Conservation (phyloP, 164 flowering plant genomes). For the Hamamelis virginiana region DNA sequence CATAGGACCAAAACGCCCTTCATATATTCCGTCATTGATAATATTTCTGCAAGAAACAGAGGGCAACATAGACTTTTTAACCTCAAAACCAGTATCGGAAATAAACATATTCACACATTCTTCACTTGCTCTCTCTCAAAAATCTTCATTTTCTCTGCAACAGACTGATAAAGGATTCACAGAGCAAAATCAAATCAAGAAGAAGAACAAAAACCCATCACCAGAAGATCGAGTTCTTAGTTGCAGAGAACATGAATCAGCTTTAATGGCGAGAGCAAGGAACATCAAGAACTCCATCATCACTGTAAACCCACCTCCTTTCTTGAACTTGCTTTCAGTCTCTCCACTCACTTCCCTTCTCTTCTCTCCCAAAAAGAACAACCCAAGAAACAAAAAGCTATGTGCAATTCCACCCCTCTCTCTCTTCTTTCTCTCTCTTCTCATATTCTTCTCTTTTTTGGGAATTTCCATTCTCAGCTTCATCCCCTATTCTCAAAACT, state of each 20-base stretch:
- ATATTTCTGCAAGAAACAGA: not conserved
- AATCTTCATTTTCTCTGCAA: no score
- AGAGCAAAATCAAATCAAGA: no score
- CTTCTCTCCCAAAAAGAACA: conserved; percentile 22
- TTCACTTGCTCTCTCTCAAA: no score
- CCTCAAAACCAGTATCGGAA: no score
- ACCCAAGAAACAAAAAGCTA: conserved; percentile 24
- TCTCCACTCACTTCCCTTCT: conserved; percentile 13
- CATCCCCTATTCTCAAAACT: conserved; percentile 18
- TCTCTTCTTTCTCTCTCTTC: conserved; percentile 24
- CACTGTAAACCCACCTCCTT: conserved; percentile 22
- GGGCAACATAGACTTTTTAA: not conserved
- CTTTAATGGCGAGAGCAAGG: conserved; percentile 38
- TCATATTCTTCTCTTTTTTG: conserved; percentile 31
- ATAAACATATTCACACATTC: no score
- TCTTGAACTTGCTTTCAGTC: conserved; percentile 21
- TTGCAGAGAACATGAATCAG: conserved; percentile 11
- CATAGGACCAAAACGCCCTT: conserved; percentile 11
- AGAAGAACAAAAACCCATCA: conserved; percentile 1
- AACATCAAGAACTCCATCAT: conserved; percentile 30
- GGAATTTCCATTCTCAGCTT: conserved; percentile 18
- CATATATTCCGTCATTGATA: not conserved
- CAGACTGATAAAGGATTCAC: no score
- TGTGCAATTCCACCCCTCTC: conserved; percentile 14
- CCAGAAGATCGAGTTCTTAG: not conserved